Conservation (phyloP, 2,329 filamentous ascomycete genomes). For the Phyllosticta citrichinensis region DNA sequence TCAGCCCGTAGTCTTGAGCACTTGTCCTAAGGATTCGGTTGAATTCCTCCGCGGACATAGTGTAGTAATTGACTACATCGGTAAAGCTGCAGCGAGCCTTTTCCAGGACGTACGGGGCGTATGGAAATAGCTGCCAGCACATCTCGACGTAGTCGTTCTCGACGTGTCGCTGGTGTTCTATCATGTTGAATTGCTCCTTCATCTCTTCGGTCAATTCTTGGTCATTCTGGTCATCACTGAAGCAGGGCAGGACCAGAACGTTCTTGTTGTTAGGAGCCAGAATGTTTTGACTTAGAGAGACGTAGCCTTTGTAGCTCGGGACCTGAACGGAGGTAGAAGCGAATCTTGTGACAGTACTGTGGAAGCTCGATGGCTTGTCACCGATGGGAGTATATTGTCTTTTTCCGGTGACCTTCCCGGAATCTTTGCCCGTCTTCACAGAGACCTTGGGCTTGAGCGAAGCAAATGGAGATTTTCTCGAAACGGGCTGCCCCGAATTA, state of each 20-base stretch:
- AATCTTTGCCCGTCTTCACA: too few relatives aligned
- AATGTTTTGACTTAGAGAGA: conserved; percentile 31
- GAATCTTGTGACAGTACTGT: background rate
- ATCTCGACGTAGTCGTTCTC: conserved; percentile 25
- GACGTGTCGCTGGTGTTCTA: conserved; percentile 18
- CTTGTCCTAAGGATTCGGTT: background rate
- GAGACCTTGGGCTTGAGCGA: too few relatives aligned
- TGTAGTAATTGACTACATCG: conserved; percentile 30
- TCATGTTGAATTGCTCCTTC: conserved; percentile 19
- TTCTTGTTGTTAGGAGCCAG: conserved; percentile 31
- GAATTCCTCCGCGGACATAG: conserved; percentile 20
- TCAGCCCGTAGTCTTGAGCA: background rate
- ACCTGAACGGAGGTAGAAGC: conserved; percentile 13
- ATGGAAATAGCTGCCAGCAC: conserved; percentile 25
- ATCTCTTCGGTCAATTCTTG: conserved; percentile 19
- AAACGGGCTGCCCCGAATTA: too few relatives aligned
- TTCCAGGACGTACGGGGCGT: conserved; percentile 25
- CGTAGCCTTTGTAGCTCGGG: conserved; percentile 33
- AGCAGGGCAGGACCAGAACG: conserved; percentile 29
- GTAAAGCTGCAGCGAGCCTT: conserved; percentile 27
- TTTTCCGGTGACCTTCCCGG: too few relatives aligned
- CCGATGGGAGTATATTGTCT: background rate
- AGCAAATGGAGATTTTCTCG: too few relatives aligned
- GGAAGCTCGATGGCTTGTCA: background rate
- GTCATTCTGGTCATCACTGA: conserved; percentile 19